These are phyloP conservation scores for Euphorbia neoarborescens DNA, from an alignment of 441 rosid species.

Conservation along the genomic window DNA sequence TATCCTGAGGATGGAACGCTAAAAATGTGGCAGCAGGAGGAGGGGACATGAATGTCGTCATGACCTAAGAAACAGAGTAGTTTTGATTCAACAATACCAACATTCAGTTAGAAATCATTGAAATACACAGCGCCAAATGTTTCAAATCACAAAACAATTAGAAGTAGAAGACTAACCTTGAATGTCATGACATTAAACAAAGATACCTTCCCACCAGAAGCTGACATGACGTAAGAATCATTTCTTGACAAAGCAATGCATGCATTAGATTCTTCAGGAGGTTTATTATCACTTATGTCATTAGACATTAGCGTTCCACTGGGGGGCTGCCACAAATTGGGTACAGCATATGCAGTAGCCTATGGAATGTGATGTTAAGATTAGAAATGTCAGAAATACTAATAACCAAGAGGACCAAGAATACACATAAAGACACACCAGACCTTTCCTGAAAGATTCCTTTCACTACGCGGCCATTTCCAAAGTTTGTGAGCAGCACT, in stretches of 20 bases:
- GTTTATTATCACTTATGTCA: constrained; percentile 40
- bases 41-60: constrained; percentile 79
- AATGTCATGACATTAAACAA: constrained; percentile 76
- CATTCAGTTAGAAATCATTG: neutral
- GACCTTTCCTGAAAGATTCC: constrained; percentile 54
- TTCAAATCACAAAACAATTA: neutral
- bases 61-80: constrained; percentile 39
- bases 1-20: constrained; percentile 85
- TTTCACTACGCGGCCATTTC: constrained; percentile 61
- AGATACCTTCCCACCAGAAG: constrained; percentile 70
- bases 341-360: constrained; percentile 50
- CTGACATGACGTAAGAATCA: constrained; percentile 75
- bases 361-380: constrained; percentile 18
- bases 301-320: constrained; percentile 55
- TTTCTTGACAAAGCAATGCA: constrained; percentile 67
- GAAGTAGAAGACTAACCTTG: constrained; percentile 35
- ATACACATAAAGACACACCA: constrained; percentile 6
- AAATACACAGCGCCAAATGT: neutral
- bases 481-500: constrained; percentile 60
- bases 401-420: neutral
- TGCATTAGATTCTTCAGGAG: constrained; percentile 46
- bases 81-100: constrained; percentile 5
- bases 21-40: constrained; percentile 75
- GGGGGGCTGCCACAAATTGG: constrained; percentile 59
- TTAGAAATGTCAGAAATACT: constrained; percentile 8